phyloP scores from a whole-genome alignment of 768 basidiomycete species.

The Tylopilus subfusipes region DNA sequence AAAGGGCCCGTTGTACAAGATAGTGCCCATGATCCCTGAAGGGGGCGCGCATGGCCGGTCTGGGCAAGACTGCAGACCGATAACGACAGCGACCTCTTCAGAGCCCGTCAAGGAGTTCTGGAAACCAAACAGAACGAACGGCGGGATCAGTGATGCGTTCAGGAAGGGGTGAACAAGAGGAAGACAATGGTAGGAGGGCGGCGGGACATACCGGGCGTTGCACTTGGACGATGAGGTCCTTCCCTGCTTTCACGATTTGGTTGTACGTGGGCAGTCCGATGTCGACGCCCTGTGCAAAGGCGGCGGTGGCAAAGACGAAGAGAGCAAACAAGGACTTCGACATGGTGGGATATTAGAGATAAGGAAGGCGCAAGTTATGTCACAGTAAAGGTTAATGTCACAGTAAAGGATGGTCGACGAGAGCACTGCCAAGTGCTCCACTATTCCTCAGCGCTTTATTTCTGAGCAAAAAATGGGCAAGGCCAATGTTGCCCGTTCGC shows the following conservation, averaged over 20 bases:
- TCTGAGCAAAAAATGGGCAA: background rate
- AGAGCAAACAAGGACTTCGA: conserved; percentile 12
- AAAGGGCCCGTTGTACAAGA: conserved; percentile 48
- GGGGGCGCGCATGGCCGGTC: conserved; percentile 23
- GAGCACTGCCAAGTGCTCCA: background rate
- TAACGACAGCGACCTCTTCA: conserved; percentile 44
- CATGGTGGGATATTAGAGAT: conserved; percentile 7
- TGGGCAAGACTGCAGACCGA: conserved; percentile 42
- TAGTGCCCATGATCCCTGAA: conserved; percentile 34
- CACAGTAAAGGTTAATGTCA: background rate
- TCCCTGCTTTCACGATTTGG: conserved; percentile 36
- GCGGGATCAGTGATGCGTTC: background rate
- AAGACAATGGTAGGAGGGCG: background rate
- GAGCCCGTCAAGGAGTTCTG: conserved; percentile 39
- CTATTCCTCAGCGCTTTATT: conserved; percentile 5
- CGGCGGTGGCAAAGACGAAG: conserved; percentile 32
- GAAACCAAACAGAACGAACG: background rate
- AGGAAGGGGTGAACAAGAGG: background rate
- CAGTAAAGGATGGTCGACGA: background rate
- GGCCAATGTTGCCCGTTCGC: conserved; percentile 4
- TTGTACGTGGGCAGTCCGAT: conserved; percentile 38
- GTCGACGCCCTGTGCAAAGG: conserved; percentile 39
- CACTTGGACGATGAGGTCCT: conserved; percentile 41
- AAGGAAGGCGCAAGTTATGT: background rate
- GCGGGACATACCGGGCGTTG: conserved; percentile 42